Evolutionary conservation across 2,329 filamentous ascomycete genomes (phyloP).

Genomic region (Corynespora cassiicola): DNA sequence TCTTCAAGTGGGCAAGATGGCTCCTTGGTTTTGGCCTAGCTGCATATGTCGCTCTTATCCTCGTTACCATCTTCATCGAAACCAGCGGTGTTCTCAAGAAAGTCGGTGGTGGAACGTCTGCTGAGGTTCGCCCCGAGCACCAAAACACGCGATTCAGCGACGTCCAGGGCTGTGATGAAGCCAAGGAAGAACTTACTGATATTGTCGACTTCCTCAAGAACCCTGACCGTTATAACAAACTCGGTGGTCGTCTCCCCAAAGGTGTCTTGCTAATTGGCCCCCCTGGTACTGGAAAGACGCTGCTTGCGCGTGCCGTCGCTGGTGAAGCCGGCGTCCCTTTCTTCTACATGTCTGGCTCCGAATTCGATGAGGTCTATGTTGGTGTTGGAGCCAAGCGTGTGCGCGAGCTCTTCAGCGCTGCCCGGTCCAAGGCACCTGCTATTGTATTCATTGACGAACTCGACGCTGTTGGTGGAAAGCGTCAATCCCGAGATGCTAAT

Average conservation of each 20-base stretch:
- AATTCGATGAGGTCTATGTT: constrained; percentile 98
- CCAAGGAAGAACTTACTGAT: constrained; percentile 96
- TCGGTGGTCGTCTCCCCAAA: constrained; percentile 96
- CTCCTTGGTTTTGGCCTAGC: constrained; percentile 78
- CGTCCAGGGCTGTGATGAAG: constrained; percentile 96
- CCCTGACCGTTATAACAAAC: constrained; percentile 89
- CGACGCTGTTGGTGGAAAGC: constrained; percentile 91
- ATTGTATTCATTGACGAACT: constrained; percentile 97
- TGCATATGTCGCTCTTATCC: constrained; percentile 78
- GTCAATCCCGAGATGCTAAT: constrained; percentile 89
- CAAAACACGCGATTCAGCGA: constrained; percentile 91
- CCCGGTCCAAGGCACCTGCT: constrained; percentile 82
- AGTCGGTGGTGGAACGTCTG: constrained; percentile 72
- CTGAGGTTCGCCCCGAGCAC: constrained; percentile 89
- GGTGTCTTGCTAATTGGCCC: constrained; percentile 94
- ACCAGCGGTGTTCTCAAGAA: constrained; percentile 80
- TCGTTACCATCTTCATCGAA: constrained; percentile 84
- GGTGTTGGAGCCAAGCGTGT: constrained; percentile 97
- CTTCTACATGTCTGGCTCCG: constrained; percentile 99
- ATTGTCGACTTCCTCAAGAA: constrained; percentile 95
- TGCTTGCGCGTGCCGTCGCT: constrained; percentile 92
- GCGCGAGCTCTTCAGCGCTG: constrained; percentile 85
- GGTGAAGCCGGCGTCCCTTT: constrained; percentile 97
- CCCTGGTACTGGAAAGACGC: constrained; percentile 96
- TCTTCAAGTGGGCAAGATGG: constrained; percentile 95